Evolutionary conservation across 306 rosid species (phyloP), one percentile per base, ranked within the genome.

Genomic region (Cicer cuneatum): DNA sequence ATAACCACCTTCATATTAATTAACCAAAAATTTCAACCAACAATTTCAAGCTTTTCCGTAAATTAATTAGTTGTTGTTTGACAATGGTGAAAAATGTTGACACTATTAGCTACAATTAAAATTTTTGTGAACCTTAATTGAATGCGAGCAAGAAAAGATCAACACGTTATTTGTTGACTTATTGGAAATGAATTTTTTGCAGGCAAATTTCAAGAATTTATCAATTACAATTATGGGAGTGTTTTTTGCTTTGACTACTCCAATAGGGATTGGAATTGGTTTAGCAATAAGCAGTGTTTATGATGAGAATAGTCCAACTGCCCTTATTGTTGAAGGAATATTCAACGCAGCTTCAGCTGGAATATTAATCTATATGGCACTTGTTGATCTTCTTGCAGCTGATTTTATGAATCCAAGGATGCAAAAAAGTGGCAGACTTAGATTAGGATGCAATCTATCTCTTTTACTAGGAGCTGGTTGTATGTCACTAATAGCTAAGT

Each of bases 271-370:
- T 42, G 91, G 51, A 35, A 82, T 90, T 8, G 93, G 96, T 0
- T 77, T 85, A 0, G 87, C 77, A 6, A 86, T 90, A 1, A 54
- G 86, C 0, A 82, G 38, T 2, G 19, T 0, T 9, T 88, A 90
- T 1, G 16, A 83, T 7, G 96, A 88, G 21, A 82, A 73, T 7
- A 86, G 88, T 63, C 45, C 83, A 33, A 76, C 79, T 0, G 93
- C 91, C 0, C 83, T 86, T 8, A 90, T 88, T 1, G 74, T 85
- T 7, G 87, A 86, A 81, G 96, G 91, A 7, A 1, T 80, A 3
- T 76, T 88, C 7, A 80, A 86, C 38, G 88, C 91, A 9, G 87
- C 93, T 7, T 86, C 93, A 0, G 78, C 91, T 7, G 96, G 91
- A 12, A 85, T 90, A 3, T 76, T 88, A 45, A 86, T 88, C 6